Conservation (phyloP, 345 rosid genomes). For the Turnera subulata region DNA sequence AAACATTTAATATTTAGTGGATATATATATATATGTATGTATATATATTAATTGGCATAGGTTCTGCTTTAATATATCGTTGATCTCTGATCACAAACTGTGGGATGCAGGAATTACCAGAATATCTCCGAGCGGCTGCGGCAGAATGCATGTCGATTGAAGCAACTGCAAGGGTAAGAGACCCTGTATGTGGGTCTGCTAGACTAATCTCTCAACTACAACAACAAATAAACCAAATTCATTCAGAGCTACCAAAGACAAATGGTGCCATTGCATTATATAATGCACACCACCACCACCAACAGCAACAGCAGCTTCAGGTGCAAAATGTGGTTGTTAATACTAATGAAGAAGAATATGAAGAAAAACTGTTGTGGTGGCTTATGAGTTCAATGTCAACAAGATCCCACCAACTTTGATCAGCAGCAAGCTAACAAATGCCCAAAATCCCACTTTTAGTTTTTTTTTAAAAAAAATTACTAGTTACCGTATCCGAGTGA, state of each 20-base stretch:
- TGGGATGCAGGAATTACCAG: conserved; percentile 27
- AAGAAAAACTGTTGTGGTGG: neutral
- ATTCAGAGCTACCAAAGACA: neutral
- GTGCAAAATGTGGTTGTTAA: neutral
- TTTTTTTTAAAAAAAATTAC: too few species aligned
- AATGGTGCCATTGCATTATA: conserved; percentile 15
- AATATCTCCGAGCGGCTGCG: conserved; percentile 11
- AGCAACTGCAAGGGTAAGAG: conserved; percentile 16
- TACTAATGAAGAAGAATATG: neutral
- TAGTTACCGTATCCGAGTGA: too few species aligned
- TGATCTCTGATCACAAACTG: too few species aligned
- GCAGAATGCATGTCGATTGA: conserved; percentile 23
- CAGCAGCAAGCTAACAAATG: too few species aligned
- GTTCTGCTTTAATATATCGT: too few species aligned
- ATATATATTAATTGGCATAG: too few species aligned
- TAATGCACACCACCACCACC: neutral
- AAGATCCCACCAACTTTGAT: too few species aligned
- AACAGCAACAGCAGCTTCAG: neutral
- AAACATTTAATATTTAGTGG: too few species aligned
- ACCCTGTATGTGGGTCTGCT: conserved; percentile 27
- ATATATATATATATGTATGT: too few species aligned
- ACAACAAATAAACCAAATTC: conserved; percentile 16
- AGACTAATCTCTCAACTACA: conserved; percentile 20
- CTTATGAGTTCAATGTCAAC: too few species aligned
- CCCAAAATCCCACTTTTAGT: too few species aligned